phyloP scores from a whole-genome alignment of 495 filamentous ascomycete genomes.

The Aspergillus kassunensis region DNA sequence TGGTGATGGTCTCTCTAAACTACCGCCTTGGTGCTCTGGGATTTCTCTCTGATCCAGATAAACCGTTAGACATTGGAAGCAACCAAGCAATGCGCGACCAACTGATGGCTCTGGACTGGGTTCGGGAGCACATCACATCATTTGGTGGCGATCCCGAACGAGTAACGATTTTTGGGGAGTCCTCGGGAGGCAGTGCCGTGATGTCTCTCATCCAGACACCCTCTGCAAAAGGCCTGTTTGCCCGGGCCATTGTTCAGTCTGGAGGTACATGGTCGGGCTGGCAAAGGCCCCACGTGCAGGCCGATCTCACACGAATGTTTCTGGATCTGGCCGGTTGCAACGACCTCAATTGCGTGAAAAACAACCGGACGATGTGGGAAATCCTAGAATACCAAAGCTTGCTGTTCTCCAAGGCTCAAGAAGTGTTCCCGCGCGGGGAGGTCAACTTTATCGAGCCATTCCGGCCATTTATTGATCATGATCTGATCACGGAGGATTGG shows the following conservation, averaged over 20 bases:
- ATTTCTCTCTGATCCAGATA: conserved; percentile 23
- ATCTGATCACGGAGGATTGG: too few relatives aligned
- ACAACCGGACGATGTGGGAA: too few relatives aligned
- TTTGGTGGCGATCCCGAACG: conserved; percentile 48
- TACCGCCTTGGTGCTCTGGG: conserved; percentile 42
- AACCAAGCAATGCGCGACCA: conserved; percentile 39
- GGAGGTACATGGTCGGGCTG: too few relatives aligned
- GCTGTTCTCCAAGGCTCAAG: too few relatives aligned
- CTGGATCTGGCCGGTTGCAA: too few relatives aligned
- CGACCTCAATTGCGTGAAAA: too few relatives aligned
- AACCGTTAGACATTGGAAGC: conserved; percentile 26
- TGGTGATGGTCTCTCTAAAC: conserved; percentile 46
- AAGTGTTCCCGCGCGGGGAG: too few relatives aligned
- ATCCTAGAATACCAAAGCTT: too few relatives aligned
- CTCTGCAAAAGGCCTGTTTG: conserved; percentile 29
- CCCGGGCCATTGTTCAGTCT: conserved; percentile 29
- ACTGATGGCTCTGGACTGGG: conserved; percentile 45
- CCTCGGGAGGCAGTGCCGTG: conserved; percentile 53
- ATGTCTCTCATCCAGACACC: conserved; percentile 44
- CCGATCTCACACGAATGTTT: too few relatives aligned
- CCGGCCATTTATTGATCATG: too few relatives aligned
- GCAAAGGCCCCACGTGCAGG: too few relatives aligned
- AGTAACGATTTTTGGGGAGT: conserved; percentile 50
- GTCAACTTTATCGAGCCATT: too few relatives aligned
- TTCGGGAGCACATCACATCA: conserved; percentile 45